Conservation (phyloP, 257 asterid genomes). For the Voacanga thouarsii region DNA sequence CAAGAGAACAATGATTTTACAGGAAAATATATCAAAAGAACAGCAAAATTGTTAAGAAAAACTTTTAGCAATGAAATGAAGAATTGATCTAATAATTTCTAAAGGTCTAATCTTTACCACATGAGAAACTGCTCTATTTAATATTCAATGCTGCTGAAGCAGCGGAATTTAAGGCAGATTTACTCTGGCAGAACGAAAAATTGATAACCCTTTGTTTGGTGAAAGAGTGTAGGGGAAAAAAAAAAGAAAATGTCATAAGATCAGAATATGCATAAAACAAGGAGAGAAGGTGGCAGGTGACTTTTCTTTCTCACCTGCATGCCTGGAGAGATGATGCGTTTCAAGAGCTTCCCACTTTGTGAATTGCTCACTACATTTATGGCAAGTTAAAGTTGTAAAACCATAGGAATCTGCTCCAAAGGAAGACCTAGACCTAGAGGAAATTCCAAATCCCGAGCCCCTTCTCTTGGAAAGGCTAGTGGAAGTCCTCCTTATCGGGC, state of each 20-base stretch:
- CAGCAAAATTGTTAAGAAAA: not conserved
- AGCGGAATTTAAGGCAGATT: too few relatives aligned
- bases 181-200: not conserved
- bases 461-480: conserved; percentile 52
- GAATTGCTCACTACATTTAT: conserved; percentile 75
- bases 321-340: conserved; percentile 80
- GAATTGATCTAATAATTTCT: not conserved
- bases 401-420: conserved; percentile 48
- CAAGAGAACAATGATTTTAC: too few relatives aligned
- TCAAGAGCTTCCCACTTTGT: conserved; percentile 69
- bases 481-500: conserved; percentile 57
- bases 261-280: not conserved
- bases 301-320: conserved; percentile 54
- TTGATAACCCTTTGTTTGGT: not conserved
- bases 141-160: not conserved
- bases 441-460: conserved; percentile 43
- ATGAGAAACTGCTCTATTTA: not conserved
- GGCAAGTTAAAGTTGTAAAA: conserved; percentile 47
- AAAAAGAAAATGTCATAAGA: not conserved
- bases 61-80: not conserved
- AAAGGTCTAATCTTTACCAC: not conserved
- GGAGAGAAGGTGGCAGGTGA: not conserved
- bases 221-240: not conserved
- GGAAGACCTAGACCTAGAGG: conserved; percentile 45
- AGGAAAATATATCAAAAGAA: not conserved